phyloP scores from a whole-genome alignment of 805 yeast species.

The Saccharomyces mikatae region DNA sequence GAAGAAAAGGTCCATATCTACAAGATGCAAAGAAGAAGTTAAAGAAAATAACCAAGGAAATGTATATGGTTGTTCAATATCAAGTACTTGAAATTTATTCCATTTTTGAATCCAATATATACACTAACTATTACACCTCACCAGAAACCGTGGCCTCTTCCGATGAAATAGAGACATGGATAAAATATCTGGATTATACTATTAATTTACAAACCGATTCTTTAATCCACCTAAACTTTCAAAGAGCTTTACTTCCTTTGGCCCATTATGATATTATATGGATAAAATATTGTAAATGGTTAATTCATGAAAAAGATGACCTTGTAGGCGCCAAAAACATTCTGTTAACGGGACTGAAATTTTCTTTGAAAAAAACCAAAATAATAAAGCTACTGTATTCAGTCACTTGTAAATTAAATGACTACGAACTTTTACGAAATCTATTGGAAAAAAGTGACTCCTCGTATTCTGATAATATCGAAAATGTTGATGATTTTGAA shows the following conservation, averaged over 20 bases:
- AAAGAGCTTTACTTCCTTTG: constrained; percentile 26
- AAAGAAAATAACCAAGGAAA: constrained; percentile 23
- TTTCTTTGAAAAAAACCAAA: constrained; percentile 18
- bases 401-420: constrained; percentile 14
- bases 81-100: constrained; percentile 25
- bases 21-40: constrained; percentile 26
- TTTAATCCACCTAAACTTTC: constrained; percentile 24
- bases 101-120: constrained; percentile 26
- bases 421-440: constrained; percentile 11
- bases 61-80: constrained; percentile 26
- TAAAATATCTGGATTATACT: constrained; percentile 23
- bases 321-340: constrained; percentile 19
- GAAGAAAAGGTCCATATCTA: constrained; percentile 31
- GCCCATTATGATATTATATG: constrained; percentile 28
- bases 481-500: constrained; percentile 21
- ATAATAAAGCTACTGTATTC: constrained; percentile 19
- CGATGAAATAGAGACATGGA: constrained; percentile 23
- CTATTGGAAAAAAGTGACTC: constrained; percentile 9
- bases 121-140: constrained; percentile 22
- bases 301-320: constrained; percentile 17
- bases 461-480: constrained; percentile 13
- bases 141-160: constrained; percentile 20
- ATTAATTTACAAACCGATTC: constrained; percentile 15
- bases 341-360: constrained; percentile 14
- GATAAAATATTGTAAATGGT: constrained; percentile 28